Evolutionary conservation across 129 eudicot species (phyloP).

Genomic region (Daucus carota): DNA sequence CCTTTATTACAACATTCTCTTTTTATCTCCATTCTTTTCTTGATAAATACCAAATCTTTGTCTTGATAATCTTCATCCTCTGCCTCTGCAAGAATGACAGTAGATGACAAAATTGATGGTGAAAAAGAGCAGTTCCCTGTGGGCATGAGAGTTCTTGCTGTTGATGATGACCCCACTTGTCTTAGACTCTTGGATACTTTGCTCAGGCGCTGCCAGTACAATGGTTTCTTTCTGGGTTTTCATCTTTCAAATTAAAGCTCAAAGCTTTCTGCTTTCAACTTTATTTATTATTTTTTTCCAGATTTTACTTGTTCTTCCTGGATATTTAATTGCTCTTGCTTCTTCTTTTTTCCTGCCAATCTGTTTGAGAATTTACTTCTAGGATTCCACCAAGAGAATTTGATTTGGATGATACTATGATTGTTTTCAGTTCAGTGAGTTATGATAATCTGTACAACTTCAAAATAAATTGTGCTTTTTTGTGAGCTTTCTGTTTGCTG

Average conservation of each 20-base stretch:
- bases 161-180: conserved; percentile 65
- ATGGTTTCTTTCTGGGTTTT: conserved; percentile 28
- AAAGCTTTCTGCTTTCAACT: neutral
- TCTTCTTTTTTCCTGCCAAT: neutral
- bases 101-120: conserved; percentile 10
- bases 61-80: neutral
- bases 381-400: no score
- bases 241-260: no score
- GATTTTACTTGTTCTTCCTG: conserved; percentile 1
- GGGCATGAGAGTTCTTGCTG: conserved; percentile 60
- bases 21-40: neutral
- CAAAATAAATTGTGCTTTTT: no score
- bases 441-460: no score
- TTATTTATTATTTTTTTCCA: neutral
- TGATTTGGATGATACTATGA: no score
- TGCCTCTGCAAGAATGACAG: conserved; percentile 9
- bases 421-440: no score
- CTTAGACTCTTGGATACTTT: conserved; percentile 48
- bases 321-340: neutral
- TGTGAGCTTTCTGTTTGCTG: neutral
- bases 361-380: neutral
- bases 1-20: conserved; percentile 7
- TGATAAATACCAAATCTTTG: conserved; percentile 7
- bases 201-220: conserved; percentile 50
- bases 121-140: conserved; percentile 44